These are phyloP conservation scores for Trichoderma reesei DNA, from an alignment of 495 filamentous ascomycete species.

Conservation along the genomic window DNA sequence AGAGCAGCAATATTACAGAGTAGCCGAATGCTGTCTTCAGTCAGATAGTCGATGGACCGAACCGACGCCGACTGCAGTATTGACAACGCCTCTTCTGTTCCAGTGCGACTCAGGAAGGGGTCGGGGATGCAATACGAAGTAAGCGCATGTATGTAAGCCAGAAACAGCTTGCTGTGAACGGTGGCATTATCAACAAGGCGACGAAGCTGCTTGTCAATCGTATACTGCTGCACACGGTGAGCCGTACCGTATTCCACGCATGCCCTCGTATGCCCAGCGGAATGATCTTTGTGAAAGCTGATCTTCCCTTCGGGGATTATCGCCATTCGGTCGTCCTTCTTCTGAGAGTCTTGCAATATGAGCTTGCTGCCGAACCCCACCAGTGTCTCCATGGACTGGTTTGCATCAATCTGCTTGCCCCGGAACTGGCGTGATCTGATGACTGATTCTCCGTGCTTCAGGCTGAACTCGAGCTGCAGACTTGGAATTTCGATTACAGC, in stretches of 20 bases:
- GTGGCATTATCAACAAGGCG: slow-evolving; percentile 41
- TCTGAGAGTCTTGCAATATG: too few species aligned
- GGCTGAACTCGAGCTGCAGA: slow-evolving; percentile 39
- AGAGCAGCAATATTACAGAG: slow-evolving; percentile 41
- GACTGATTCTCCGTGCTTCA: slow-evolving; percentile 19
- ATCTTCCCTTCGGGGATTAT: too few species aligned
- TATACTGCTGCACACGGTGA: slow-evolving; percentile 26
- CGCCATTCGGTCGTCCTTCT: too few species aligned
- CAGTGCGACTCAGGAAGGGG: slow-evolving; percentile 45
- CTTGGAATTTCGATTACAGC: slow-evolving; percentile 36
- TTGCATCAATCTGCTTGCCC: slow-evolving; percentile 42
- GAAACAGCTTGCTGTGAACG: slow-evolving; percentile 42
- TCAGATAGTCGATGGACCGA: slow-evolving; percentile 39
- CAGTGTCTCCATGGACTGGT: slow-evolving; percentile 38
- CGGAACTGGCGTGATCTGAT: slow-evolving; percentile 39
- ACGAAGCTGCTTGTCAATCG: slow-evolving; percentile 40
- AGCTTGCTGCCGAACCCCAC: too few species aligned
- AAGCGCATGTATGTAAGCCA: slow-evolving; percentile 51
- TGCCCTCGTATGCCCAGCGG: slow-evolving; percentile 34
- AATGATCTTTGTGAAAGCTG: too few species aligned
- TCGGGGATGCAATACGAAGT: slow-evolving; percentile 52
- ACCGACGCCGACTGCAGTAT: slow-evolving; percentile 41
- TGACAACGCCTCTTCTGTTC: slow-evolving; percentile 50
- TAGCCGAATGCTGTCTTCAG: neutral
- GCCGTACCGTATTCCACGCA: slow-evolving; percentile 17